Evolutionary conservation across 1,284 basidiomycete species (phyloP), one percentile per base, ranked within the genome.

Genomic region (Cerrena zonata): DNA sequence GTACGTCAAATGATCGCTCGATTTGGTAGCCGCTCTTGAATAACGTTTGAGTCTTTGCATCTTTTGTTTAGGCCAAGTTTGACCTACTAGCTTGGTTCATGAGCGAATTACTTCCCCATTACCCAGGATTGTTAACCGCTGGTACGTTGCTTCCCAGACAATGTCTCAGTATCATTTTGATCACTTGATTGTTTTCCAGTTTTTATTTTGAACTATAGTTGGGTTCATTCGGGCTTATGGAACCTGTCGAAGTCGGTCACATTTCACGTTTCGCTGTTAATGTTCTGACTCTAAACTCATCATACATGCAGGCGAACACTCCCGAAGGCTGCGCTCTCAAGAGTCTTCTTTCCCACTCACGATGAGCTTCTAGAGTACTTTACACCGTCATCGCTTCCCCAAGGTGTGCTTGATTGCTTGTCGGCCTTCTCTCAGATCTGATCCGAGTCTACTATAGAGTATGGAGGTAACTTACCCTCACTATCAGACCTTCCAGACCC

Each of bases 141-240:
- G 83, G 86, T 84, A 63, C 58, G 73, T 66, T 23, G n/a, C 19
- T 43, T 10, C 45, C 5, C n/a, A 21, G 3, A 38, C 24, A 22
- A 26, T 40, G 11, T 38, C 22, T 7, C 15, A 34, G 38, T 42
- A 5, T 42, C 41, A 42, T n/a, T 22, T 22, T 22, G 22, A 42
- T 42, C 41, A 22, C 41, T n/a, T 42, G 41, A 23, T 24, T 42
- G 37, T 44, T 30, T 30, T 49, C 49, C 65, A 80, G 86, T 86
- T 24, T 88, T 89, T 61, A 70, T 92, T 46, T 70, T 91, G 34
- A 91, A 93, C 67, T 89, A 86, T 62, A 84, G 86, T 7, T 94
- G 90, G 90, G 69, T 84, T 15, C 86, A 92, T 65, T 77, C 82
- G 1, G 83, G 87, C 15, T 70, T 89, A 54, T 94, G 90, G 89